These are phyloP conservation scores for Rhodotorula glutinis DNA, from an alignment of 1,284 basidiomycete genomes.

Conservation along the genomic window DNA sequence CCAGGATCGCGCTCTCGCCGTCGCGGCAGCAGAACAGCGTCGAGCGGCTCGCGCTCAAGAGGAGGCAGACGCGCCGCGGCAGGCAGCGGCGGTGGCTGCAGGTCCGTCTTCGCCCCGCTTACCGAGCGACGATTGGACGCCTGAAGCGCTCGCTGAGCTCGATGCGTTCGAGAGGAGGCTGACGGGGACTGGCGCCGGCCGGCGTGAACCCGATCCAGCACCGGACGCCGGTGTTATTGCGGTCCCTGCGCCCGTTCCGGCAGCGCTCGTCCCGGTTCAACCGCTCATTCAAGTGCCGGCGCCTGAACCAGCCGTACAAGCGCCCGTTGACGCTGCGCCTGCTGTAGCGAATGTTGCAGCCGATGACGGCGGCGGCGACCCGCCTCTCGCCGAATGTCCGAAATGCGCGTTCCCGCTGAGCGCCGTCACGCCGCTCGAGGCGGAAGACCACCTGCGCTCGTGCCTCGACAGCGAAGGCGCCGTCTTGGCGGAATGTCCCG, in stretches of 20 bases:
- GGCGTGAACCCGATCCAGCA: too few species aligned
- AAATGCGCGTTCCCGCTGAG: conserved; percentile 10
- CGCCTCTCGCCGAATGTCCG: conserved; percentile 9
- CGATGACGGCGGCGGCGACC: neutral
- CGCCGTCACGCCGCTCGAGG: neutral
- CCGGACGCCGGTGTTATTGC: too few species aligned
- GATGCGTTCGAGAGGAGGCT: too few species aligned
- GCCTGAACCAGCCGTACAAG: neutral
- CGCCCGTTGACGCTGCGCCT: neutral
- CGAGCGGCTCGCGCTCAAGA: neutral
- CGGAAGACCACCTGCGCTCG: conserved; percentile 16
- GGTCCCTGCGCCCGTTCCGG: too few species aligned
- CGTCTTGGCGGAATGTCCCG: conserved; percentile 13
- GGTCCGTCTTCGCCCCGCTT: too few species aligned
- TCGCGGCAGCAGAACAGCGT: neutral
- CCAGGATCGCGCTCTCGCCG: neutral
- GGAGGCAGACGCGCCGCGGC: too few species aligned
- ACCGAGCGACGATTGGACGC: too few species aligned
- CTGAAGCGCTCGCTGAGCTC: too few species aligned
- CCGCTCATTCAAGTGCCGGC: too few species aligned
- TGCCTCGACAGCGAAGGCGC: conserved; percentile 17
- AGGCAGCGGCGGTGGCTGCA: too few species aligned
- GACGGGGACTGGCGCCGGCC: too few species aligned
- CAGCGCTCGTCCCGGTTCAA: too few species aligned
- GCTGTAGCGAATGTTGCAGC: neutral